phyloP scores from a whole-genome alignment of 2,329 filamentous ascomycete genomes.

The Elsinoe batatas region DNA sequence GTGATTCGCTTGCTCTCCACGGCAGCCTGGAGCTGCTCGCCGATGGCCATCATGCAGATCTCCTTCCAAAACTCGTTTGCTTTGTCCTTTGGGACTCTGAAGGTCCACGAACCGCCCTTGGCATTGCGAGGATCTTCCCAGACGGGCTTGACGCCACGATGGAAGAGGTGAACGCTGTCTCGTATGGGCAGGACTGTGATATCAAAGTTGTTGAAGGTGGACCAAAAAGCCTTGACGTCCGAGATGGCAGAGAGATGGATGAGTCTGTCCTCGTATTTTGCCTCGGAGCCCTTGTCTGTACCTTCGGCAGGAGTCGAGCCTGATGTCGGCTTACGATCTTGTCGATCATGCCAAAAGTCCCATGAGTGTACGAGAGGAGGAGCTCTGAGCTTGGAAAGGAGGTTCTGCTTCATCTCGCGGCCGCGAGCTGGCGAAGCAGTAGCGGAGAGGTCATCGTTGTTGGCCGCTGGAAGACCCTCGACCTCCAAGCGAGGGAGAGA shows the following conservation, averaged over 20 bases:
- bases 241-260: slow-evolving; percentile 36
- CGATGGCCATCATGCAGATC: slow-evolving; percentile 71
- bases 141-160: slow-evolving; percentile 69
- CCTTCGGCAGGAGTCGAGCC: slow-evolving; percentile 9
- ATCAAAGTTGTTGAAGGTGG: slow-evolving; percentile 59
- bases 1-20: slow-evolving; percentile 49
- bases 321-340: slow-evolving; percentile 24
- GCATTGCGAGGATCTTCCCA: slow-evolving; percentile 83
- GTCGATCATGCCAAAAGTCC: slow-evolving; percentile 44
- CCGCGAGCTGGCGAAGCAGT: slow-evolving; percentile 63
- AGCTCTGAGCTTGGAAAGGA: slow-evolving; percentile 33
- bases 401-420: slow-evolving; percentile 55
- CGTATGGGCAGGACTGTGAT: slow-evolving; percentile 62
- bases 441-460: slow-evolving; percentile 49
- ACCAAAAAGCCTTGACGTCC: slow-evolving; percentile 41
- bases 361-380: slow-evolving; percentile 43
- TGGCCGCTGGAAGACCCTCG: slow-evolving; percentile 50
- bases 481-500: slow-evolving; percentile 20
- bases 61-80: slow-evolving; percentile 69
- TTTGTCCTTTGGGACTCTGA: slow-evolving; percentile 70
- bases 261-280: slow-evolving; percentile 37
- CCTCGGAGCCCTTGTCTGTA: not conserved
- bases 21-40: slow-evolving; percentile 66
- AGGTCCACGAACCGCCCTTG: slow-evolving; percentile 82
- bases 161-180: slow-evolving; percentile 63